A percentile compares a stretch with the other conserved stretches of the same genome.
These are phyloP conservation scores for carrot (Daucus carota) DNA, from an alignment of 129 eudicot species.

Conservation along the genomic window DH1_v3.0 NC_030382.2:50588001-50588500, in stretches of 20 bases:
- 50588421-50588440: slow-evolving; percentile 7
- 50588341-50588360: not conserved
- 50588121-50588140: not conserved
- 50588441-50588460: not conserved
- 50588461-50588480: slow-evolving; percentile 5
- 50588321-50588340: slow-evolving; percentile 8
- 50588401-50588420: slow-evolving; percentile 8
- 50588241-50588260: slow-evolving; percentile 6
- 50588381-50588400: slow-evolving; percentile 4
- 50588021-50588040: slow-evolving; percentile 60
- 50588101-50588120: not conserved
- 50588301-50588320: slow-evolving; percentile 11
- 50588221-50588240: slow-evolving; percentile 4
- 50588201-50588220: not conserved
- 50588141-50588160: not conserved
- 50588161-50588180: not conserved
- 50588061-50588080: not conserved
- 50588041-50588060: slow-evolving; percentile 28
- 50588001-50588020: slow-evolving; percentile 82
- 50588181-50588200: slow-evolving; percentile 8
- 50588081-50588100: not conserved
- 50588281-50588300: slow-evolving; percentile 8
- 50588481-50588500: not conserved
- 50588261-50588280: slow-evolving; percentile 9
- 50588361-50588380: slow-evolving; percentile 8